phyloP scores from a whole-genome alignment of 2,329 filamentous ascomycete species.

The Fusarium drepaniforme region DNA sequence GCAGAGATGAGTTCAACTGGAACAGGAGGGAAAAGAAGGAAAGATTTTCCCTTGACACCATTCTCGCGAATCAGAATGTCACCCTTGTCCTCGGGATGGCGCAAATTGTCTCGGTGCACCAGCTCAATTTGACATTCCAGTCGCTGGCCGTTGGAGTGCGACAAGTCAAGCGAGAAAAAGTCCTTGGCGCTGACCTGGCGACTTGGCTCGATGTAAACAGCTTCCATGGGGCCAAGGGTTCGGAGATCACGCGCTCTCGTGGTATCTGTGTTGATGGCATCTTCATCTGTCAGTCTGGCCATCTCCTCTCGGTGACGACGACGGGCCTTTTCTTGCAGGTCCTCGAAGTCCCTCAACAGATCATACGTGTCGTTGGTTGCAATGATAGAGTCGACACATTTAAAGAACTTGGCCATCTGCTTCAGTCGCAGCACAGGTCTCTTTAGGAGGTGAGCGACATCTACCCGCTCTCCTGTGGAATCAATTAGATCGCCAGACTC shows the following conservation, averaged over 20 bases:
- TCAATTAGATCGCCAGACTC: slow-evolving; percentile 76
- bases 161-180: slow-evolving; percentile 85
- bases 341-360: slow-evolving; percentile 69
- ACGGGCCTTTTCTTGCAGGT: slow-evolving; percentile 81
- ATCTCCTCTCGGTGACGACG: slow-evolving; percentile 73
- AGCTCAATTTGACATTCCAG: slow-evolving; percentile 91
- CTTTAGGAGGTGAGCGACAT: slow-evolving; percentile 94
- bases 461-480: slow-evolving; percentile 87
- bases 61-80: slow-evolving; percentile 95
- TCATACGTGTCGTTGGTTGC: slow-evolving; percentile 61
- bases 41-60: slow-evolving; percentile 77
- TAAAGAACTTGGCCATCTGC: slow-evolving; percentile 86
- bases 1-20: slow-evolving; percentile 80
- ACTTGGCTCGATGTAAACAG: slow-evolving; percentile 78
- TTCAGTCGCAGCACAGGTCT: slow-evolving; percentile 89
- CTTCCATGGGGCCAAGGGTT: slow-evolving; percentile 78
- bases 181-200: slow-evolving; percentile 92
- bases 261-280: slow-evolving; percentile 85
- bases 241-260: slow-evolving; percentile 83
- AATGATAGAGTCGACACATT: slow-evolving; percentile 70
- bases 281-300: slow-evolving; percentile 84
- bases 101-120: slow-evolving; percentile 83
- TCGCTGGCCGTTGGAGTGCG: slow-evolving; percentile 90
- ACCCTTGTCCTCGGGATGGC: slow-evolving; percentile 75
- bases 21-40: slow-evolving; percentile 94